Evolutionary conservation across 2,329 filamentous ascomycete species (phyloP), one percentile per base, ranked within the genome.

Genomic region (Trichoderma semiorbis): DNA sequence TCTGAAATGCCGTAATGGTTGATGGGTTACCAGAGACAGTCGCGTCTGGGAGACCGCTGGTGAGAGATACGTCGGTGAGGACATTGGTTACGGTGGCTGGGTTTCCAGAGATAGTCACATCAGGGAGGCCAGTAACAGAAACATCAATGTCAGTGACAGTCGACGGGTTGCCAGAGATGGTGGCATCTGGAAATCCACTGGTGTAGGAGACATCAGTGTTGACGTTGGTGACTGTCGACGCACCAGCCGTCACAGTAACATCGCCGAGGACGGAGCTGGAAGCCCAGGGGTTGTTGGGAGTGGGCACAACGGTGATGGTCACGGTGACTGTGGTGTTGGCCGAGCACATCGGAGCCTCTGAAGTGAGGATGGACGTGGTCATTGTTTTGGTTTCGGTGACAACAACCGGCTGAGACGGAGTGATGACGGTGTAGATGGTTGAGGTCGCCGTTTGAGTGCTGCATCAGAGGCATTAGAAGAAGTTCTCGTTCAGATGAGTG

Each of bases 371-470:
- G 16, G 74, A 74, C 18, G 67, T 73, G 4, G 76, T 77, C 67
- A 65, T 73, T 10, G 75, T 78, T 10, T 71, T 73, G n/a, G 74
- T 76, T 36, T 64, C 74, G 53, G 76, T 75, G 12, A 73, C 30
- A 26, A 69, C 58, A n/a, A 70, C 67, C 12, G 39, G 62, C 57
- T 74, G 69, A 12, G 73, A 71, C 5, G 74, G 68, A 18, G 69
- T 76, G 34, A 73, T 75, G 69, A 79, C 70, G 65, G 75, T 79
- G 73, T 81, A 82, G 67, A 81, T 76, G 55, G 80, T 81, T 26
- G 77, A 77, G 55, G 79, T 72, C 24, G 76, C 75, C 24, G 80
- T 81, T 63, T 78, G 76, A 8, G 81, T 82, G 50, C 81, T 82
- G 67, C 32, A 30, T 34, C 16, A 39, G 26, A 7, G 8, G 2